Base-by-base conservation (phyloP, 2,329 filamentous ascomycete genomes). In the Neodidymelliopsis sp. region DNA sequence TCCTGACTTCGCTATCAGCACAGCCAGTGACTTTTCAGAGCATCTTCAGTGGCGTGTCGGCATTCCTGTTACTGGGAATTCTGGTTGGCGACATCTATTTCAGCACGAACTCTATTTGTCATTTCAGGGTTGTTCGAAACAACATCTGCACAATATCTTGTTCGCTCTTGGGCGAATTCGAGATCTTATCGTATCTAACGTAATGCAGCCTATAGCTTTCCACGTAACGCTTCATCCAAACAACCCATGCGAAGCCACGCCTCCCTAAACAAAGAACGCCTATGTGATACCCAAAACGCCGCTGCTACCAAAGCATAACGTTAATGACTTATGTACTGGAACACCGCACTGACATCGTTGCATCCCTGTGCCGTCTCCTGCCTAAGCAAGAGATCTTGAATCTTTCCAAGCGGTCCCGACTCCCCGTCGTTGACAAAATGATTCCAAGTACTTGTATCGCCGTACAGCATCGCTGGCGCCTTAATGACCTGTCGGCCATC, bases 361-460 rank as follows among this genome's bases (percentile, higher is more conserved):
- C 57, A 56, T 16, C 59, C 67, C 72, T 93, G 86, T 4, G 80
- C 82, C 49, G 82, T 84, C 75, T 99, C 94, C 73, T 97, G 94
- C 57, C 93, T 83, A 37, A 99, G 77, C 66, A 99, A 69, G 69
- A 97, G 74, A 77, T 99, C 94, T 73, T 99, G 93, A 50, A 99
- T 99, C 51, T 83, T 82, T 56, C 84, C 83, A 67, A 99, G 74
- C 0, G 84, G 87, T 0, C 84, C 84, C 5, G 77, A 75, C 57
- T 82, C 82, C 3, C 84, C 84, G 54, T 86, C 84, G 63, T 96
- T 97, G 31, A 88, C 84, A 75, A 97, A 96, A 73, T 99, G 94
- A 67, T 99, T 99, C 94, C 94, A 99, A n/a, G 91, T 93, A 74
- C 91, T 97, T 16, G 94, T 97, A 67, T 99, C 94, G 41, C 94